Percentiles rank a stretch among this genome's conserved stretches.
Evolutionary conservation across 2,329 filamentous ascomycete species (phyloP).

Genomic region (Neoascochyta sp.): DNA sequence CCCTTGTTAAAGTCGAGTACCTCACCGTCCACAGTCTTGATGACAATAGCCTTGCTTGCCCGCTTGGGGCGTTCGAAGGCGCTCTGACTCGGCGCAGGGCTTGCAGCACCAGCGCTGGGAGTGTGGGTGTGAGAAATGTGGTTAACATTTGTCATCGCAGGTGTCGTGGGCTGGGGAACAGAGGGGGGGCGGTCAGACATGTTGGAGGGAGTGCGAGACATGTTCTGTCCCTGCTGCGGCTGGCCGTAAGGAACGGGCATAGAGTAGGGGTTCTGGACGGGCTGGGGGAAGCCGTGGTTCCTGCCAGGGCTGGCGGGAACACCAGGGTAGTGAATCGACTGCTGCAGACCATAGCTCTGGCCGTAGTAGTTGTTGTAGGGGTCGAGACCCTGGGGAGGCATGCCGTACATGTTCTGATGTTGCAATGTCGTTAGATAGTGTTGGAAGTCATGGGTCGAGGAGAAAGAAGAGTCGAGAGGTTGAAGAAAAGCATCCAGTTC

Average conservation of each 20-base stretch:
- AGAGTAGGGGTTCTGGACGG: conserved; percentile 43
- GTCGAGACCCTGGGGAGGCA: conserved; percentile 48
- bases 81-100: conserved; percentile 58
- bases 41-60: conserved; percentile 73
- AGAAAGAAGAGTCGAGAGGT: conserved; percentile 54
- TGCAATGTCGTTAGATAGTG: conserved; percentile 64
- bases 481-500: conserved; percentile 23
- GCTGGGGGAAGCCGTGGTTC: conserved; percentile 47
- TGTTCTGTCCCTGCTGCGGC: conserved; percentile 56
- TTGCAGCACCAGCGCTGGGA: conserved; percentile 55
- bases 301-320: conserved; percentile 45
- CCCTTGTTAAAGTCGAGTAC: conserved; percentile 60
- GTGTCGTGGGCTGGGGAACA: conserved; percentile 58
- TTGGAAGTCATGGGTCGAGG: conserved; percentile 68
- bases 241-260: conserved; percentile 53
- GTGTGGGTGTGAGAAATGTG: conserved; percentile 51
- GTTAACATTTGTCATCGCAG: conserved; percentile 43
- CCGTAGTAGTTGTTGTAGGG: conserved; percentile 42
- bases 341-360: conserved; percentile 48
- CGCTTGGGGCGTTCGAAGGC: conserved; percentile 60
- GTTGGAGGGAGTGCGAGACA: conserved; percentile 63
- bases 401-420: conserved; percentile 62
- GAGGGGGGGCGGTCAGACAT: conserved; percentile 58
- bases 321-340: conserved; percentile 44
- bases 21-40: conserved; percentile 80